These are phyloP conservation scores for Juncus effusus DNA, from an alignment of 176 grass and related monocot genomes.

Conservation along the genomic window DNA sequence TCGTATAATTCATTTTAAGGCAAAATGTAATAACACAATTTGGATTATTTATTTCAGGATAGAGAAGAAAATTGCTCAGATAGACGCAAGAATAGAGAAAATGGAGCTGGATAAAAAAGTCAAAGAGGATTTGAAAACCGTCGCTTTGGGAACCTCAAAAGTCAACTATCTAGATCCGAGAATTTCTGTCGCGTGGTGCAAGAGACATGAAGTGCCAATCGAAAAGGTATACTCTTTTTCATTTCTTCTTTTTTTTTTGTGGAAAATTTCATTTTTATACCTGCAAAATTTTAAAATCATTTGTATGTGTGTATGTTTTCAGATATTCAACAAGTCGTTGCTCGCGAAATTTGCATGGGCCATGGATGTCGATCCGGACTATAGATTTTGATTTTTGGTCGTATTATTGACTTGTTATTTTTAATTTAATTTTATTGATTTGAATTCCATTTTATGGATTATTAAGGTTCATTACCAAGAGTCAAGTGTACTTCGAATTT, in stretches of 20 bases:
- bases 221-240: constrained; percentile 52
- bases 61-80: constrained; percentile 47
- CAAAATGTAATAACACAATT: neutral
- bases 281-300: neutral
- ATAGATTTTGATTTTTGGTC: constrained; percentile 52
- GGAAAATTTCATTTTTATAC: neutral
- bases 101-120: constrained; percentile 70
- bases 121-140: constrained; percentile 86
- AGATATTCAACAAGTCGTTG: constrained; percentile 90
- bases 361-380: constrained; percentile 63
- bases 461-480: no score
- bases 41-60: constrained; percentile 41
- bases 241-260: neutral
- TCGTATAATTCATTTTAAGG: neutral
- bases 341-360: constrained; percentile 75
- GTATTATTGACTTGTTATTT: no score
- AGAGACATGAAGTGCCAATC: constrained; percentile 84
- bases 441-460: no score
- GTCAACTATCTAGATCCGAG: constrained; percentile 92
- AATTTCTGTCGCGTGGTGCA: constrained; percentile 89
- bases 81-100: constrained; percentile 69
- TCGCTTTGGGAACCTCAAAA: constrained; percentile 82
- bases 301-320: constrained; percentile 8
- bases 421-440: no score
- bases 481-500: no score